Evolutionary conservation across 306 rosid species (phyloP), one percentile per base, ranked within the genome.

Genomic region (Ochetophila trinervis): DNA sequence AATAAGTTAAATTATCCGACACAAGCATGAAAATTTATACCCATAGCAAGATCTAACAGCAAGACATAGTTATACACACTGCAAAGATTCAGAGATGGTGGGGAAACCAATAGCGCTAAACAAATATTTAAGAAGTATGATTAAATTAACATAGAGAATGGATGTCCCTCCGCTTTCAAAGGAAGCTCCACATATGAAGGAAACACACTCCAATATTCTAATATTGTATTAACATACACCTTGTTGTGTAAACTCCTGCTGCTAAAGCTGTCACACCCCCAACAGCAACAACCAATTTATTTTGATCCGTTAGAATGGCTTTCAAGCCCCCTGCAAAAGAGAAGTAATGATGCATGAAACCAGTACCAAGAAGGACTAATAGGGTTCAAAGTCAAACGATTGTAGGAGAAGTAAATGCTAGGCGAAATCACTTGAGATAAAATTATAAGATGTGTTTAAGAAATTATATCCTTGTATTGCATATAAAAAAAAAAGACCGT

Each of bases 211-310:
- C 44, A 67, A 72, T 30, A 52, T 68, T 62, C 49, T 10, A 49
- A 13, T 60, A 67, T 13, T 48, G 62, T 36, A 34, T n/a, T n/a
- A n/a, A n/a, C n/a, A n/a, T 22, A 61, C 62, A 94, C 99, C 99
- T 94, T 17, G 99, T 94, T 55, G 99, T 90, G 80, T 94, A 94
- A 65, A 94, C 68, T 11, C 99, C 99, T 10, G 99, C 99, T 42
- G 99, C 99, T 50, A 90, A 76, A 74, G 99, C 97, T 55, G 97
- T 94, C 74, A 88, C 82, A 74, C 99, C 97, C 74, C 97, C 99
- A 63, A 94, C 99, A 65, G 91, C 94, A 27, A 90, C 97, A 54
- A 93, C 95, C 76, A 93, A 77, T 82, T 93, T 93, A 83, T 88
- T 90, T 87, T 93, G 99, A 82, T 93, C 99, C 1, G 97, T 93